These are phyloP conservation scores for Fusarium brachygibbosum DNA, from an alignment of 2,329 filamentous ascomycete genomes.

Conservation along the genomic window DNA sequence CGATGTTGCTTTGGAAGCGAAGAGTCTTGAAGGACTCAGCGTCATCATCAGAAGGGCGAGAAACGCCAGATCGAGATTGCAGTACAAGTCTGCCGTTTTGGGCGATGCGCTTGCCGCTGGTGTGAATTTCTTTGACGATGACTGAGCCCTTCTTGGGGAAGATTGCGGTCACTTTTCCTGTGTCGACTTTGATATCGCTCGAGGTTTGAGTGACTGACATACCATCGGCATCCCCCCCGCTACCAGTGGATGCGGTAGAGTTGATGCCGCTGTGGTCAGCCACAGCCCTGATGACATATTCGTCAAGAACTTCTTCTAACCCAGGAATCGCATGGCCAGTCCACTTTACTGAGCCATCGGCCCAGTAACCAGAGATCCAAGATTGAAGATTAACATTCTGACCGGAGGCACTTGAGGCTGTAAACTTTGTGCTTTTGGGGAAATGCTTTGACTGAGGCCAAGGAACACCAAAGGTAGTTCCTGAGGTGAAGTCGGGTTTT, in stretches of 20 bases:
- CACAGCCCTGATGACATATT: conserved; percentile 55
- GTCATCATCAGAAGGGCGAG: conserved; percentile 47
- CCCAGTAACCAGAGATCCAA: conserved; percentile 71
- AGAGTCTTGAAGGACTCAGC: conserved; percentile 55
- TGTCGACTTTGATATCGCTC: conserved; percentile 57
- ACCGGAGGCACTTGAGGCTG: conserved; percentile 45
- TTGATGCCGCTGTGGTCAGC: conserved; percentile 27
- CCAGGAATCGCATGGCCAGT: conserved; percentile 68
- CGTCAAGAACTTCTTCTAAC: conserved; percentile 55
- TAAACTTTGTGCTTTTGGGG: conserved; percentile 55
- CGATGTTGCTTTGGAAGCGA: conserved; percentile 64
- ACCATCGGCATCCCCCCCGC: background rate
- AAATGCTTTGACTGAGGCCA: conserved; percentile 58
- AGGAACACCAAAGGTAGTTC: conserved; percentile 61
- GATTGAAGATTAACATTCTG: conserved; percentile 57
- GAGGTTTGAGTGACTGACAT: conserved; percentile 39
- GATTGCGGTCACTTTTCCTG: conserved; percentile 58
- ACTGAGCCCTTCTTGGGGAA: conserved; percentile 60
- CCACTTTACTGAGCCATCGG: conserved; percentile 73
- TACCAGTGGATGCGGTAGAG: conserved; percentile 10
- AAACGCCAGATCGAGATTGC: conserved; percentile 64
- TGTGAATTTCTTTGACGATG: conserved; percentile 58
- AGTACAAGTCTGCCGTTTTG: conserved; percentile 65
- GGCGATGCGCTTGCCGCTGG: conserved; percentile 59
- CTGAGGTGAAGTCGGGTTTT: conserved; percentile 52